phyloP scores from a whole-genome alignment of 345 rosid species.

The Ceriops decandra region DNA sequence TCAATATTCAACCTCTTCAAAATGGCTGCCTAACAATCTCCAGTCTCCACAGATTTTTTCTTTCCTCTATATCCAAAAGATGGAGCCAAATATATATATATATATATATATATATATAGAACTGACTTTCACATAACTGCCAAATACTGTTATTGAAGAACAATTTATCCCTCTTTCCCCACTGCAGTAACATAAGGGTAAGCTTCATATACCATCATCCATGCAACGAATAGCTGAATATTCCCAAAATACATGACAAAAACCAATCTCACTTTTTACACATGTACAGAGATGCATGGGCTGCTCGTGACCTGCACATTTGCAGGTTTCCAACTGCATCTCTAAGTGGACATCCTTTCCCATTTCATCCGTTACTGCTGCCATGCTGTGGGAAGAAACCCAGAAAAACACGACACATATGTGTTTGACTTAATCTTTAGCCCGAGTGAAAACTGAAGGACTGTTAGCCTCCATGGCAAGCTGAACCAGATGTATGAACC shows the following conservation, averaged over 20 bases:
- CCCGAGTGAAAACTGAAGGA: constrained; percentile 32
- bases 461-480: constrained; percentile 53
- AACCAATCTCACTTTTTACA: constrained; percentile 47
- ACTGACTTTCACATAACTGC: constrained; percentile 19
- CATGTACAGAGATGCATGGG: constrained; percentile 31
- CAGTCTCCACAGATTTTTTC: constrained; percentile 20
- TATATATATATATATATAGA: constrained; percentile 9
- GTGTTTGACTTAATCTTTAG: constrained; percentile 39
- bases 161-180: constrained; percentile 16
- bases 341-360: constrained; percentile 1
- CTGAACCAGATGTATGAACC: constrained; percentile 52
- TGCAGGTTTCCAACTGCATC: constrained; percentile 20
- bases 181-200: constrained; percentile 21
- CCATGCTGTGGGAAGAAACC: constrained; percentile 8
- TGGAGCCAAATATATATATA: constrained; percentile 16
- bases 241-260: constrained; percentile 24
- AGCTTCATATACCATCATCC: constrained; percentile 21
- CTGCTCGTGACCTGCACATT: constrained; percentile 16
- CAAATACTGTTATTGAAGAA: constrained; percentile 11
- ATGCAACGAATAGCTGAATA: constrained; percentile 18
- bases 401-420: constrained; percentile 28
- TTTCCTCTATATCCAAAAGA: constrained; percentile 24
- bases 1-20: constrained; percentile 34
- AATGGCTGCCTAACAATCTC: constrained; percentile 35
- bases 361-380: constrained; percentile 5